phyloP scores from a whole-genome alignment of 1,284 basidiomycete genomes.

The Peniophora sp. region DNA sequence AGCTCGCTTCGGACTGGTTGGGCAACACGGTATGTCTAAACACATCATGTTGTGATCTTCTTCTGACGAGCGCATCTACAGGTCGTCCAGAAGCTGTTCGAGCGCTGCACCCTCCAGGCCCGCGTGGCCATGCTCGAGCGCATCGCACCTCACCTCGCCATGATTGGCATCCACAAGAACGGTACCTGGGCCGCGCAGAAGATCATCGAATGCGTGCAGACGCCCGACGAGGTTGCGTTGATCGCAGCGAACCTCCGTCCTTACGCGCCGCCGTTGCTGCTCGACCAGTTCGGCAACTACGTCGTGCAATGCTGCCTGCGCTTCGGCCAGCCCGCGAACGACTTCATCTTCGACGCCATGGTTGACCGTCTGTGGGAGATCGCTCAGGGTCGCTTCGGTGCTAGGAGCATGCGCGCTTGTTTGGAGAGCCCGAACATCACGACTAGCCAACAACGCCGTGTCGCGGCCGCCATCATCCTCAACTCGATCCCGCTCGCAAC shows the following conservation, averaged over 20 bases:
- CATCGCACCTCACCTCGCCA: constrained; percentile 89
- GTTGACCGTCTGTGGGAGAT: constrained; percentile 98
- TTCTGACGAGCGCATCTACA: constrained; percentile 20
- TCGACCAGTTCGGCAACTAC: constrained; percentile 98
- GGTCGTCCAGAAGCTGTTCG: constrained; percentile 96
- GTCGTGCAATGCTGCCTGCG: constrained; percentile 95
- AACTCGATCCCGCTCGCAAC: constrained; percentile 98
- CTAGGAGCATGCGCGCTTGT: constrained; percentile 95
- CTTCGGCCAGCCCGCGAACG: constrained; percentile 83
- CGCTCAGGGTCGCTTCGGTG: constrained; percentile 93
- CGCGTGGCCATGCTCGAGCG: constrained; percentile 90
- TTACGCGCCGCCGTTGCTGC: constrained; percentile 88
- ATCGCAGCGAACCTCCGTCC: constrained; percentile 85
- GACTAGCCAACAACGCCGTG: constrained; percentile 85
- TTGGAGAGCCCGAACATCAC: constrained; percentile 85
- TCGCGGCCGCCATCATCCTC: constrained; percentile 90
- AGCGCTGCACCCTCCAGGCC: constrained; percentile 73
- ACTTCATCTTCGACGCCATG: constrained; percentile 98
- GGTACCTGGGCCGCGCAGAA: constrained; percentile 99
- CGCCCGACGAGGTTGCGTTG: constrained; percentile 81
- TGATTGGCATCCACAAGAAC: constrained; percentile 99
- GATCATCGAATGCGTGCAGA: constrained; percentile 92
- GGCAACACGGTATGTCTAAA: constrained; percentile 80
- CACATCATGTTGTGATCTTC: not conserved
- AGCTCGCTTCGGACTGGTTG: constrained; percentile 96